Base-by-base conservation (phyloP, 768 basidiomycete species). In the Chiua virens region DNA sequence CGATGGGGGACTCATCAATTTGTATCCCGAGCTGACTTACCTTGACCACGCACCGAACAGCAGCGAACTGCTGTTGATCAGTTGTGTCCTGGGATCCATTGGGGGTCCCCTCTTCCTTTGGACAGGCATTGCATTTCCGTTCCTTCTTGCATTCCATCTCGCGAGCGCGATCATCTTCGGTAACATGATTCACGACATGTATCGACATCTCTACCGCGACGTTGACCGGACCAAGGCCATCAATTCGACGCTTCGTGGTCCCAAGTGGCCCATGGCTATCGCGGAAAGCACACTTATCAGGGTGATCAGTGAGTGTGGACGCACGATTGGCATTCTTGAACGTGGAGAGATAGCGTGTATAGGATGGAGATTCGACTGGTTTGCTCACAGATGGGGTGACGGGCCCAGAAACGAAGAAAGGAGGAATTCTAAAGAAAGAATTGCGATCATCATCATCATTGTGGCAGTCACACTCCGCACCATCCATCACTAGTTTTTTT, bases 281-380 rank as follows among this genome's bases (percentile, higher is more conserved):
- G 35, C 73, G 0, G 82, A 84, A 56, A 79, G 82, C 47, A 61
- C 79, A 0, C 37, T 81, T 9, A 75, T 85, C 39, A 70, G 81
- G 22, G 70, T 84, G 64, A 70, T 69, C 20, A 79, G 75, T 35
- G 82, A 84, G 50, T 61, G 69, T 40, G 82, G 80, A 0, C 71
- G 80, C 8, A 32, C 72, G 0, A 65, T 74, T 3, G 81, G 82
- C 2, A 54, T 78, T 15, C 18, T 82, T 9, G 69, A 71, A 42
- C 62, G 79, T n/a, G 54, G 73, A 1, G 80, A 83, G 55, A 66
- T 67, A 7, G 6, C 11, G 2, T 52, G 58, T 1, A 43, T 82
- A 18, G 73, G 76, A 0, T 56, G 50, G 23, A 61, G 82, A 7
- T 84, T 85, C 44, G 82, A 83, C 46, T 83, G 81, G 81, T 84